These are phyloP conservation scores for Deinandra increscens DNA, from an alignment of 129 eudicot species.

Conservation along the genomic window DNA sequence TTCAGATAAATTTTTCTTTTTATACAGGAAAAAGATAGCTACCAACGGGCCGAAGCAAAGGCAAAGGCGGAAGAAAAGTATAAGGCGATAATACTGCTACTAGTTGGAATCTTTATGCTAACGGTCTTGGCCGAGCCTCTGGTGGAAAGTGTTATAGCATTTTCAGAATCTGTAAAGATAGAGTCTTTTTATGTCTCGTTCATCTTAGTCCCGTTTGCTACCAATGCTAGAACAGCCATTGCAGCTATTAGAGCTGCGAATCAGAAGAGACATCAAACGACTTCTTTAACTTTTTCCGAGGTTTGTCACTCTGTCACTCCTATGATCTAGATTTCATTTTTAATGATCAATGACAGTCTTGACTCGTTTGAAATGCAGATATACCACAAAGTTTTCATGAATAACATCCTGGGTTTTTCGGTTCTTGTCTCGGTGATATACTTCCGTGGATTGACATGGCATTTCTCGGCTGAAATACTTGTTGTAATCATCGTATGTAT, in stretches of 20 bases:
- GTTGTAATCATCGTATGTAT: conserved; percentile 45
- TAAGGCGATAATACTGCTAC: conserved; percentile 35
- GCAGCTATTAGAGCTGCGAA: conserved; percentile 49
- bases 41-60: conserved; percentile 37
- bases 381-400: conserved; percentile 69
- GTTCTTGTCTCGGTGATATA: conserved; percentile 60
- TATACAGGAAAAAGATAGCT: conserved; percentile 21
- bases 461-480: conserved; percentile 58
- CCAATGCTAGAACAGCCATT: conserved; percentile 52
- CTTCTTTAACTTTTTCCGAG: conserved; percentile 71
- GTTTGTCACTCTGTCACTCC: conserved; percentile 32
- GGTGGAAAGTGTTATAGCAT: conserved; percentile 46
- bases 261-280: conserved; percentile 39
- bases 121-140: conserved; percentile 67
- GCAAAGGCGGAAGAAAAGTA: not conserved
- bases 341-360: not conserved
- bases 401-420: conserved; percentile 62
- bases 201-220: conserved; percentile 57
- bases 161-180: conserved; percentile 45
- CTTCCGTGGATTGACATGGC: conserved; percentile 54
- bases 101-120: conserved; percentile 44
- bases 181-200: conserved; percentile 60
- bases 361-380: conserved; percentile 44
- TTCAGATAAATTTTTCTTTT: not conserved
- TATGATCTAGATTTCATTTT: not conserved